These are phyloP conservation scores for Podaxis sp. DNA, from an alignment of 768 basidiomycete genomes.

Conservation along the genomic window DNA sequence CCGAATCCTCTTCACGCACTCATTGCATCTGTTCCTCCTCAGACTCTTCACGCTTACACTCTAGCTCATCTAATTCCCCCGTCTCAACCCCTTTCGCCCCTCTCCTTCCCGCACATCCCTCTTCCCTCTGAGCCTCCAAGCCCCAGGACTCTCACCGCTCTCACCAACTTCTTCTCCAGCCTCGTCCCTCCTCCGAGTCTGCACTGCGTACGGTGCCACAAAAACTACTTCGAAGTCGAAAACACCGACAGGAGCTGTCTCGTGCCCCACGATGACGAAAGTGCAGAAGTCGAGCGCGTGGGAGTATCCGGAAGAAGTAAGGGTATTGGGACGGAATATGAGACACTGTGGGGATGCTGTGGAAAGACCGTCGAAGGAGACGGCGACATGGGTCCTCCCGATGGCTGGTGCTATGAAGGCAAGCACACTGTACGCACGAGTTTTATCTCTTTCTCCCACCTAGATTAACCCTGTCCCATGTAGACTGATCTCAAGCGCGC, in stretches of 20 bases:
- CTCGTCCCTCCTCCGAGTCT: slow-evolving; percentile 67
- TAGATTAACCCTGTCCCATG: slow-evolving; percentile 4
- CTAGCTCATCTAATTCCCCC: slow-evolving; percentile 46
- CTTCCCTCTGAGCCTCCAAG: slow-evolving; percentile 38
- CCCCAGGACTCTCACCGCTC: slow-evolving; percentile 34
- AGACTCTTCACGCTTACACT: slow-evolving; percentile 63
- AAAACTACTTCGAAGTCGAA: slow-evolving; percentile 66
- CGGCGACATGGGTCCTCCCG: slow-evolving; percentile 80
- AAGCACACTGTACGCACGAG: slow-evolving; percentile 62
- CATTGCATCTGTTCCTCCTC: slow-evolving; percentile 61
- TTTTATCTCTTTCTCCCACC: slow-evolving; percentile 16
- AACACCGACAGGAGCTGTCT: slow-evolving; percentile 71
- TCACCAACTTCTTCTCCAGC: slow-evolving; percentile 59
- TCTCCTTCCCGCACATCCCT: slow-evolving; percentile 24
- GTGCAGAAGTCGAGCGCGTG: slow-evolving; percentile 68
- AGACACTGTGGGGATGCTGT: slow-evolving; percentile 74
- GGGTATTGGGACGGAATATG: slow-evolving; percentile 35
- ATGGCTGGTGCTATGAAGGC: slow-evolving; percentile 87
- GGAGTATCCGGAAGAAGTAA: slow-evolving; percentile 26
- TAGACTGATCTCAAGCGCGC: slow-evolving; percentile 77
- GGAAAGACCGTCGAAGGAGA: slow-evolving; percentile 70
- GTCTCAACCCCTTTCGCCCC: slow-evolving; percentile 32
- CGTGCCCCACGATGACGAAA: slow-evolving; percentile 79
- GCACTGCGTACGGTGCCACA: slow-evolving; percentile 79
- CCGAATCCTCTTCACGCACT: slow-evolving; percentile 46